Evolutionary conservation across 352 stramenopile species (phyloP), one percentile per base, ranked within the genome.

Genomic region (Phytophthora meadii): DNA sequence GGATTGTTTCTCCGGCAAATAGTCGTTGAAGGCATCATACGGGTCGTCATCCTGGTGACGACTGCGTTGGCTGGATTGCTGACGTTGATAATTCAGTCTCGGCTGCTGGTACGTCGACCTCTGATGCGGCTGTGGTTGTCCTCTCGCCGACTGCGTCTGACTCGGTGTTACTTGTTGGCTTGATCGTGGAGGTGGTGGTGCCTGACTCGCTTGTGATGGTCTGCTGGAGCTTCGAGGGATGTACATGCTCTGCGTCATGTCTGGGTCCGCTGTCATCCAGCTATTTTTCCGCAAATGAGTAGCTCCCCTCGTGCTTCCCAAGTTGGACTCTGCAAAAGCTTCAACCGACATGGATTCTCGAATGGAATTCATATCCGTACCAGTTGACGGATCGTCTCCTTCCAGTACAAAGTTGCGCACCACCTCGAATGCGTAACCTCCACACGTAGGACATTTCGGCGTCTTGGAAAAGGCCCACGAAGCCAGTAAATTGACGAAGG

Each of bases 401-500:
- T 94, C 86, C 12, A 92, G 51, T 14, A 92, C 74, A 71, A 94
- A 94, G 63, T 89, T 92, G 40, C 84, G 81, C 47, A 94, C 86
- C 28, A 92, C 74, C 14, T 94, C 81, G 48, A 94, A 94, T 9
- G 86, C 83, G 57, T 84, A 92, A 2, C 88, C 88, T 28, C 84
- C 88, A 50, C 88, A 95, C 4, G 84, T 93, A 2, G 88, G 86
- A 32, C 88, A 95, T 65, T 95, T 95, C 53, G 88, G 85, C 49
- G 84, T 80, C 54, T 83, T 89, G 5, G 86, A 93, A 55, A 95
- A 95, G 5, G 85, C 70, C 83, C 87, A 94, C 3, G 82, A 89
- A 9, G 86, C 86, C 45, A 95, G 61, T 61, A 93, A 30, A 50
- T 93, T 93, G 22, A 94, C 67, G 55, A 95, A 95, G n/a, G 85